These are phyloP conservation scores for Ramaria sp. DNA, from an alignment of 768 basidiomycete genomes.

Conservation along the genomic window DNA sequence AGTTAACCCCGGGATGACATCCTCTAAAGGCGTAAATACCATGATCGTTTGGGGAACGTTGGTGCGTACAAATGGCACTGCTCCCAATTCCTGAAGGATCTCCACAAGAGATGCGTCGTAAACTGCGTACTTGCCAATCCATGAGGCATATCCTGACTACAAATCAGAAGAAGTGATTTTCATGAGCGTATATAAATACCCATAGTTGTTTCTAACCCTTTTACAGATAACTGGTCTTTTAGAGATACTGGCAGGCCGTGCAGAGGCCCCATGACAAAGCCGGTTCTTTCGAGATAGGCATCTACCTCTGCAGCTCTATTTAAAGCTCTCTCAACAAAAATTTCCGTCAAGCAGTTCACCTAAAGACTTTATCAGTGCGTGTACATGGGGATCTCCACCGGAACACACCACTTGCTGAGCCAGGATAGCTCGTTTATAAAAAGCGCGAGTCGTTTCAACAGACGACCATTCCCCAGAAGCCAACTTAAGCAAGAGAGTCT, in stretches of 20 bases:
- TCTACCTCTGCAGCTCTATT: constrained; percentile 57
- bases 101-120: constrained; percentile 54
- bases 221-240: constrained; percentile 63
- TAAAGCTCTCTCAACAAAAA: constrained; percentile 64
- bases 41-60: constrained; percentile 73
- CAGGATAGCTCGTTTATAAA: constrained; percentile 65
- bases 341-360: constrained; percentile 77
- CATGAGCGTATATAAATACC: constrained; percentile 23
- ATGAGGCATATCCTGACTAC: constrained; percentile 54
- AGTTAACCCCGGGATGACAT: not conserved
- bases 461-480: constrained; percentile 46
- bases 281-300: constrained; percentile 45
- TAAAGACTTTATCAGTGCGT: constrained; percentile 17
- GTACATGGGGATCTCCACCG: not conserved
- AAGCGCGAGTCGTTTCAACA: constrained; percentile 60
- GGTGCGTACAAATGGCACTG: constrained; percentile 60
- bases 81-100: constrained; percentile 53
- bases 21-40: constrained; percentile 26
- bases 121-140: constrained; percentile 49
- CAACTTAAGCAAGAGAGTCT: constrained; percentile 40
- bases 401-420: constrained; percentile 62
- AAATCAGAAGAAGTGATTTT: not conserved
- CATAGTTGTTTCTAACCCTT: constrained; percentile 61
- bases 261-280: constrained; percentile 55
- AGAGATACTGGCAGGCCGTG: constrained; percentile 68